Percentiles rank a stretch among this genome's conserved stretches.
Evolutionary conservation across 768 basidiomycete species (phyloP).

Genomic region (Amanita phalloides): DNA sequence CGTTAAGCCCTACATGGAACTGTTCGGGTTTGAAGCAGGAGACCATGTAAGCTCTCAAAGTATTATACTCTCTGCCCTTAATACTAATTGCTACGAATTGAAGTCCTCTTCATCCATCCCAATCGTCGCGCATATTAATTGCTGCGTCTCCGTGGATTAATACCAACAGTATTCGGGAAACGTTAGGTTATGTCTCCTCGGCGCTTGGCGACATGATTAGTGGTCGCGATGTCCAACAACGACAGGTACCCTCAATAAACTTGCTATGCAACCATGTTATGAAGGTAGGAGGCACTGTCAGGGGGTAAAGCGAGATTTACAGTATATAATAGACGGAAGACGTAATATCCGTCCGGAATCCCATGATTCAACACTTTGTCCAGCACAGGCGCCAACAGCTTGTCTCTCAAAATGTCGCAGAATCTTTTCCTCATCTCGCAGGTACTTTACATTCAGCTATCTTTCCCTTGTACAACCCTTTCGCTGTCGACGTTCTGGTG

Average conservation of each 20-base stretch:
- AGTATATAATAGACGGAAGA: neutral
- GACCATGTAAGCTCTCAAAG: conserved; percentile 27
- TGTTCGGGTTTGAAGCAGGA: conserved; percentile 26
- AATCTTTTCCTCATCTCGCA: conserved; percentile 49
- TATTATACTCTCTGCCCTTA: conserved; percentile 2
- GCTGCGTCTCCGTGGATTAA: conserved; percentile 28
- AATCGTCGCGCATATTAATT: conserved; percentile 35
- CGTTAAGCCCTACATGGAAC: conserved; percentile 63
- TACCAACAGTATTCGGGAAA: conserved; percentile 27
- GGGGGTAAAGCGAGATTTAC: neutral
- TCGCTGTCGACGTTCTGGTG: conserved; percentile 59
- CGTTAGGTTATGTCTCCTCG: conserved; percentile 36
- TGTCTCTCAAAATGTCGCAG: conserved; percentile 15
- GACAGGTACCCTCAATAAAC: conserved; percentile 42
- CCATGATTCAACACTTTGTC: conserved; percentile 34
- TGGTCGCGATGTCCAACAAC: conserved; percentile 27
- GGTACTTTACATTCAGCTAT: conserved; percentile 35
- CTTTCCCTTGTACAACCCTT: conserved; percentile 76
- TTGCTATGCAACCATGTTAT: conserved; percentile 38
- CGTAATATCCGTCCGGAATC: conserved; percentile 10
- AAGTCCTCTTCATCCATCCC: conserved; percentile 31
- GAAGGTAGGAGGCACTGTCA: conserved; percentile 22
- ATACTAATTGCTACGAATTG: conserved; percentile 6
- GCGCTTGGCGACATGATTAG: conserved; percentile 42
- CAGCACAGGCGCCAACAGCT: conserved; percentile 38